Conservation (phyloP, 805 yeast genomes). For the Lipomyces orientalis region DNA sequence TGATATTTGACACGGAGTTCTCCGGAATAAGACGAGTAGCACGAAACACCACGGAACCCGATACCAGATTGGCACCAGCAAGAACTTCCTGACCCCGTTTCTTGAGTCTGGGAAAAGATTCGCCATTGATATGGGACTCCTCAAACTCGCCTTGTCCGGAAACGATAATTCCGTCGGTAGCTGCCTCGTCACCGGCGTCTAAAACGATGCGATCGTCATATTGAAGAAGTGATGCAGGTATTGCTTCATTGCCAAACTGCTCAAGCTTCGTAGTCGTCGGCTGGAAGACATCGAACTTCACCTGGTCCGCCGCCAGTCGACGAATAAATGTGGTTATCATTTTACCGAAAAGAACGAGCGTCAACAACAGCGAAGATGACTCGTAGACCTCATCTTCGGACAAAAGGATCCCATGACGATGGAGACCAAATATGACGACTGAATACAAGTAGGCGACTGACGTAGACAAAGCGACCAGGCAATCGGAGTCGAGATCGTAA, state of each 20-base stretch:
- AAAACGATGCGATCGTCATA: constrained; percentile 23
- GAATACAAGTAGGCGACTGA: constrained; percentile 26
- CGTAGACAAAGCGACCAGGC: constrained; percentile 26
- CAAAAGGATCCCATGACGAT: constrained; percentile 2
- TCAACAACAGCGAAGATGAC: constrained; percentile 20
- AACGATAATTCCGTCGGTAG: constrained; percentile 66
- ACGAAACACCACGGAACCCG: constrained; percentile 58
- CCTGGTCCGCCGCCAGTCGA: constrained; percentile 16
- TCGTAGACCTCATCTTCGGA: constrained; percentile 23
- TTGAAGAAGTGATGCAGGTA: constrained; percentile 18
- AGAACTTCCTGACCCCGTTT: constrained; percentile 65
- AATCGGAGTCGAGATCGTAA: constrained; percentile 21
- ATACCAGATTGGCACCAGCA: constrained; percentile 70
- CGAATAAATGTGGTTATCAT: constrained; percentile 10
- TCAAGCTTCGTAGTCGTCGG: constrained; percentile 16
- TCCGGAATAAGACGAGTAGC: constrained; percentile 45
- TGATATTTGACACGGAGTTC: constrained; percentile 62
- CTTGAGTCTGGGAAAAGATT: constrained; percentile 64
- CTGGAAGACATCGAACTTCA: constrained; percentile 18
- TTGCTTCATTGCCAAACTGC: neutral
- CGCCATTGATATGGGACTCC: constrained; percentile 91
- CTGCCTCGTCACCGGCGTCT: constrained; percentile 12
- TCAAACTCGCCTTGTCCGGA: constrained; percentile 81
- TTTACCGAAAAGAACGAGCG: constrained; percentile 27
- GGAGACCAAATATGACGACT: constrained; percentile 16